A percentile compares a stretch with the other conserved stretches of the same genome.
Conservation (phyloP, 257 asterid genomes). For the Plantago elongata region DNA sequence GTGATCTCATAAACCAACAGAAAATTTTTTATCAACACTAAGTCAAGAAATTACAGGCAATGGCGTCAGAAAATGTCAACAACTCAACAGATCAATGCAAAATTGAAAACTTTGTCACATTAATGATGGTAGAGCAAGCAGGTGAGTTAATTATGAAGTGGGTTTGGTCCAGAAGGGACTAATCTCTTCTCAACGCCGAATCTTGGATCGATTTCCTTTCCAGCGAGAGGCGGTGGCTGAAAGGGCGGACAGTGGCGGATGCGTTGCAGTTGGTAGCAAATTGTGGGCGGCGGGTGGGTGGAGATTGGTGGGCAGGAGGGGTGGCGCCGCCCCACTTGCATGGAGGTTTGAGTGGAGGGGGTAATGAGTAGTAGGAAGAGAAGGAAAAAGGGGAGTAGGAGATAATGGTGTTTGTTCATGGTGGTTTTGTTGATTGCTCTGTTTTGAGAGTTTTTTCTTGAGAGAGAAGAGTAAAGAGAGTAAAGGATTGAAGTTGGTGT, state of each 20-base stretch:
- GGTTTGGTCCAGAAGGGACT: constrained; percentile 92
- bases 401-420: background rate
- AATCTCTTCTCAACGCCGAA: constrained; percentile 70
- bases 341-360: constrained; percentile 16
- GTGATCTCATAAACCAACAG: too few species aligned
- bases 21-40: too few species aligned
- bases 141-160: constrained; percentile 64
- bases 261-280: constrained; percentile 42
- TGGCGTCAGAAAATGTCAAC: background rate
- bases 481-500: constrained; percentile 11
- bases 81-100: constrained; percentile 8
- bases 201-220: constrained; percentile 66
- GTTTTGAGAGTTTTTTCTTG: background rate
- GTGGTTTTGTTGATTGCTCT: constrained; percentile 23
- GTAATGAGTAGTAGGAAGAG: constrained; percentile 9
- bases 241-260: constrained; percentile 57
- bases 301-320: constrained; percentile 29
- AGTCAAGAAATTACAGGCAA: too few species aligned
- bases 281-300: constrained; percentile 25
- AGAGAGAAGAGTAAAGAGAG: constrained; percentile 17
- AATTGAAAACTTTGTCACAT: too few species aligned
- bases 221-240: constrained; percentile 27
- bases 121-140: background rate
- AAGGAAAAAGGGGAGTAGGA: constrained; percentile 16
- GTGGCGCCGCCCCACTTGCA: constrained; percentile 24